Evolutionary conservation across 768 basidiomycete genomes (phyloP), one percentile per base, ranked within the genome.

Genomic region (Serendipita sp.): DNA sequence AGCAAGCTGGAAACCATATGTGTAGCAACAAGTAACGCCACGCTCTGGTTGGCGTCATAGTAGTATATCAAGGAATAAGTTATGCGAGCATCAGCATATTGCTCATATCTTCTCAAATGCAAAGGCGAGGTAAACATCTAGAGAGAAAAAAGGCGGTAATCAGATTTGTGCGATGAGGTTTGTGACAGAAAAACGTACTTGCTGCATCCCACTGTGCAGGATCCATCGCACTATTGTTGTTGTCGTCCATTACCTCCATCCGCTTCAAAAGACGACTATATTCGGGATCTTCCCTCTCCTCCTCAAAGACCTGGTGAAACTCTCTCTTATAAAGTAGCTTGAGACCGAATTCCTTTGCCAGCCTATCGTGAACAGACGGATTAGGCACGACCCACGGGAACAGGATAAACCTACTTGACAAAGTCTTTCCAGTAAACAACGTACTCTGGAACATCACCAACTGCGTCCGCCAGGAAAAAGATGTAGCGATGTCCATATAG

Each of bases 191-290:
- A 44, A 11, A 83, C 92, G 75, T 75, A 97, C 96, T 97, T n/a
- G 92, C 93, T 67, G 95, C 95, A 71, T 97, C 93, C 91, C 95
- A 96, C 75, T 98, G 94, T 69, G 89, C 87, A 68, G 89, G 88
- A 68, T 93, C 84, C 90, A 98, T 96, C 63, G 89, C 77, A 70
- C 90, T 94, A 75, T 88, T 88, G 1, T 93, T 92, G 46, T 86
- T 80, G 16, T 78, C 75, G 71, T 96, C 87, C 47, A 96, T 83
- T 34, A 99, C 96, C 67, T 85, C 88, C 96, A 99, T 99, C 69
- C 83, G 81, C 65, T 86, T 77, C 75, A 98, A 78, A 16, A 98
- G 78, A n/a, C 83, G 81, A 18, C 83, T 83, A 71, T 90, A 97
- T 69, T 96, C 92, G 2, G 81, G 74, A 68, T 88, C 81, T 30